These are phyloP conservation scores for Datisca glomerata DNA, from an alignment of 306 rosid genomes.

Conservation along the genomic window DNA sequence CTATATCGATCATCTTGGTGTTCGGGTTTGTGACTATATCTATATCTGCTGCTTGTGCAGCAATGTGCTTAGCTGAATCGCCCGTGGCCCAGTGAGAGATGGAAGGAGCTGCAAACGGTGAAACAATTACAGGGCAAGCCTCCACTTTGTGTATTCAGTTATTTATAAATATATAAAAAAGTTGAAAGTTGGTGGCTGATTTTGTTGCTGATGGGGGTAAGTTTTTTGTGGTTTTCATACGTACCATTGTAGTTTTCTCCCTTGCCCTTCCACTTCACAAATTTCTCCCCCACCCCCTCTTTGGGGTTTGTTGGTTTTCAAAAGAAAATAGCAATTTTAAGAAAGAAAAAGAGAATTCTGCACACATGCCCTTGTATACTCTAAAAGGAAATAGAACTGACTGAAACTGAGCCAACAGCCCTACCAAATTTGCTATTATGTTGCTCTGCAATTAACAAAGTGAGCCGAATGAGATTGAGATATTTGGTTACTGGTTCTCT, in stretches of 20 bases:
- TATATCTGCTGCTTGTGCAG: constrained; percentile 6
- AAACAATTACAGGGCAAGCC: constrained; percentile 7
- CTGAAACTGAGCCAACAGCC: too few species aligned
- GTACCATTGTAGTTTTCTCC: constrained; percentile 22
- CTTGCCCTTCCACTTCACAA: background rate
- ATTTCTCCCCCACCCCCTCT: too few species aligned
- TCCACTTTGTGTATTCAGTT: constrained; percentile 1
- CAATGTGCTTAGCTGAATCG: background rate
- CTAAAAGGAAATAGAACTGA: too few species aligned
- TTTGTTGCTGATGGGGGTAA: constrained; percentile 7
- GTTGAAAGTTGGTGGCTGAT: constrained; percentile 61
- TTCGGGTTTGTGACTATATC: too few species aligned
- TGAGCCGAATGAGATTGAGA: too few species aligned
- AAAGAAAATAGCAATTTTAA: too few species aligned
- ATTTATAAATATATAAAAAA: constrained; percentile 13
- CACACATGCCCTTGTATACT: too few species aligned
- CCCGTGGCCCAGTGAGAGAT: background rate
- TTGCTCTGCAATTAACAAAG: too few species aligned
- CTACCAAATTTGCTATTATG: too few species aligned
- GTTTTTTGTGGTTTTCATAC: constrained; percentile 29
- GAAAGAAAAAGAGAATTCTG: too few species aligned
- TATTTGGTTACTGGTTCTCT: too few species aligned
- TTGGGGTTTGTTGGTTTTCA: background rate
- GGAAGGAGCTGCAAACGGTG: constrained; percentile 1
- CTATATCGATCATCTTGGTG: too few species aligned